Conservation (phyloP, 768 basidiomycete genomes). For the Coprinopsis sp. region DNA sequence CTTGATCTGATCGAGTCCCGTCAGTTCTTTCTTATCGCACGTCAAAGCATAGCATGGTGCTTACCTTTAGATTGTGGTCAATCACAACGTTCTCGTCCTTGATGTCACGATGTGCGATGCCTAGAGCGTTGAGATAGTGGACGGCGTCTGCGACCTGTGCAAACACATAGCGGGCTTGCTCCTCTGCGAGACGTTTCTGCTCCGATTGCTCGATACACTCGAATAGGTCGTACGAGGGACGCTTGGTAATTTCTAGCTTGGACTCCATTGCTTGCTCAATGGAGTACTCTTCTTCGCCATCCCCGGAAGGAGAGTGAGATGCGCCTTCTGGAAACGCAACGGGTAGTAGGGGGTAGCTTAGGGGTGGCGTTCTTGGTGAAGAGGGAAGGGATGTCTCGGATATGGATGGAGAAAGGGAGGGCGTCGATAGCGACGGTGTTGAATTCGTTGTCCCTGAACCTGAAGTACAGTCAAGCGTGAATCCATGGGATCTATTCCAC, state of each 20-base stretch:
- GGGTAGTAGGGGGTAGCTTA: constrained; percentile 9
- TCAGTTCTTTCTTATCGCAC: constrained; percentile 5
- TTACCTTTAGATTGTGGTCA: constrained; percentile 65
- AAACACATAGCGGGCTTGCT: constrained; percentile 78
- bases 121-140: constrained; percentile 70
- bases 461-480: constrained; percentile 13
- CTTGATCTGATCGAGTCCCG: constrained; percentile 57
- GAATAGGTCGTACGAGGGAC: constrained; percentile 88
- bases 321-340: not conserved
- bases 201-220: constrained; percentile 90
- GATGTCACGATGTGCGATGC: constrained; percentile 92
- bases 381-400: constrained; percentile 26
- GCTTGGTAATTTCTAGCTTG: constrained; percentile 41
- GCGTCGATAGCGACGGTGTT: constrained; percentile 35
- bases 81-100: constrained; percentile 95
- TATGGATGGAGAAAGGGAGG: constrained; percentile 48
- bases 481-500: constrained; percentile 55
- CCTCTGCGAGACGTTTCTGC: constrained; percentile 74
- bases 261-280: not conserved
- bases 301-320: not conserved
- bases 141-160: constrained; percentile 85
- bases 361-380: constrained; percentile 26
- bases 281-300: not conserved
- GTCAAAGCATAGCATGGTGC: constrained; percentile 9
- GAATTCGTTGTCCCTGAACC: constrained; percentile 17